These are phyloP conservation scores for Quercus ilex DNA, from an alignment of 306 rosid species.

Conservation along the genomic window DNA sequence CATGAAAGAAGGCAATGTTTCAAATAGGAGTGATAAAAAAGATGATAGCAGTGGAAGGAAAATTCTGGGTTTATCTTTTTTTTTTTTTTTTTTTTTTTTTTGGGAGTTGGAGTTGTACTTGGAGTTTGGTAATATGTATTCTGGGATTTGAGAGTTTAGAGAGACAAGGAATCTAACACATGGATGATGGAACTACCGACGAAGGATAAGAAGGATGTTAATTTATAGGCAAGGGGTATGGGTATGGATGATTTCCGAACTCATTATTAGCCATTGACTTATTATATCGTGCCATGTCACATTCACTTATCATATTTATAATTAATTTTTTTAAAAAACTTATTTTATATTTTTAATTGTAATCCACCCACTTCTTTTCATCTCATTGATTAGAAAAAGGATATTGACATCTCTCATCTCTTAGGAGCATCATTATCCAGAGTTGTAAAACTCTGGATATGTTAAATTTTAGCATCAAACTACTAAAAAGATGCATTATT, in stretches of 20 bases:
- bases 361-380: neutral
- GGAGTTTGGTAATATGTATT: slow-evolving; percentile 19
- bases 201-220: slow-evolving; percentile 6
- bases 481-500: no score
- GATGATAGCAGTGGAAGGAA: neutral
- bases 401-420: neutral
- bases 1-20: slow-evolving; percentile 34
- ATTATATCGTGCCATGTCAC: slow-evolving; percentile 27
- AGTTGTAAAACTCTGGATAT: no score
- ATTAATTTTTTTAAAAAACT: no score
- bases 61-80: neutral
- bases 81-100: neutral
- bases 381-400: neutral
- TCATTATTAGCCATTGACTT: slow-evolving; percentile 27
- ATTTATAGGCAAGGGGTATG: slow-evolving; percentile 2
- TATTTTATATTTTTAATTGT: no score
- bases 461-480: no score
- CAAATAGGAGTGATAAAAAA: neutral
- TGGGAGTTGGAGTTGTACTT: neutral
- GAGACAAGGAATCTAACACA: slow-evolving; percentile 32
- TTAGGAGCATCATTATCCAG: no score
- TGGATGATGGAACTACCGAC: neutral
- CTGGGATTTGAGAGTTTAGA: slow-evolving; percentile 15
- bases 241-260: neutral
- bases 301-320: neutral